Conservation (phyloP, 2,329 filamentous ascomycete genomes). For the Chaetomium sp. region DNA sequence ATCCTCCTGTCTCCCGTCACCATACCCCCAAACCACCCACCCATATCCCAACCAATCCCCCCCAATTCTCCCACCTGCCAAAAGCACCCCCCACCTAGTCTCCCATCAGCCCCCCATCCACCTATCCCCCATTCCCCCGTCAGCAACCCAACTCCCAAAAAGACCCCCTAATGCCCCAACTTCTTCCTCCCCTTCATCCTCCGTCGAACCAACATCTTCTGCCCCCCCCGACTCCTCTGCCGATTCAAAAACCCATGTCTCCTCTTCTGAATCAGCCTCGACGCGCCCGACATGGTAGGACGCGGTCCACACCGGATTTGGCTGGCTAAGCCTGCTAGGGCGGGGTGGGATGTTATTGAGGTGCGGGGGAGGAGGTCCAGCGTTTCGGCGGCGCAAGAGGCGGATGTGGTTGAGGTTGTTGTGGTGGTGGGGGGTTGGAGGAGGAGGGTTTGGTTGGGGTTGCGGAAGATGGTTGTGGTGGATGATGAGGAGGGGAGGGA, state of each 20-base stretch:
- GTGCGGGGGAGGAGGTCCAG: conserved; percentile 41
- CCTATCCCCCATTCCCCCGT: too few relatives aligned
- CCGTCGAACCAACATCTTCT: conserved; percentile 47
- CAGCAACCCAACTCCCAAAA: background rate
- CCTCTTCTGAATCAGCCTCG: conserved; percentile 52
- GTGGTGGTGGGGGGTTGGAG: conserved; percentile 30
- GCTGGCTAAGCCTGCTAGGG: conserved; percentile 35
- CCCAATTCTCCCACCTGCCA: too few relatives aligned
- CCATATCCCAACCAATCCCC: too few relatives aligned
- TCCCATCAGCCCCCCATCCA: background rate
- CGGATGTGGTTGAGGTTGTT: conserved; percentile 7
- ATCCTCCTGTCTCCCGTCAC: too few relatives aligned
- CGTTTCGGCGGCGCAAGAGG: conserved; percentile 21
- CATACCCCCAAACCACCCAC: too few relatives aligned
- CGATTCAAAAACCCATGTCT: conserved; percentile 52
- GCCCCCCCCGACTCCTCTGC: conserved; percentile 43
- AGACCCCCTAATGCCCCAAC: conserved; percentile 29
- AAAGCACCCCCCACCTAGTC: background rate
- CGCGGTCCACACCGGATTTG: conserved; percentile 55
- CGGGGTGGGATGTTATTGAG: conserved; percentile 47
- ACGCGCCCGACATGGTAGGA: conserved; percentile 49
- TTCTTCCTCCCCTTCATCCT: conserved; percentile 46
- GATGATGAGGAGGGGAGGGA: conserved; percentile 30
- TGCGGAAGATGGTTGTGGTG: conserved; percentile 10
- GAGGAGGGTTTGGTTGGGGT: background rate